phyloP scores from a whole-genome alignment of 139 green algal species.

The Chlorella sp. region DNA sequence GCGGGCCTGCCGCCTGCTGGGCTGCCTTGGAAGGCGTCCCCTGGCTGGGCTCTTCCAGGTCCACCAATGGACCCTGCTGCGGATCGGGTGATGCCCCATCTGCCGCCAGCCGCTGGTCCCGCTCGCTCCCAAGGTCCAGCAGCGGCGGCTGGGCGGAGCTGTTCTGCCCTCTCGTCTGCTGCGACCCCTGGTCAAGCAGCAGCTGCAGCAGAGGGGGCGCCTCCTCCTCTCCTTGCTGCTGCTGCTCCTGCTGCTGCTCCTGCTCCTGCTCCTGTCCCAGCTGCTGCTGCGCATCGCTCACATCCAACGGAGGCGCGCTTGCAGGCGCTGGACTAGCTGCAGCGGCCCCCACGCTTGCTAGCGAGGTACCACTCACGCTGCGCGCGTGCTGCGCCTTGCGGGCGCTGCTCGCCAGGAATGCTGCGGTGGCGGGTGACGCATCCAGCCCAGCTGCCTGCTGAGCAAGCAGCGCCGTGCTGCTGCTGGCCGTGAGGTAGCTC shows the following conservation, averaged over 20 bases:
- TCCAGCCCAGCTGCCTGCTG: neutral
- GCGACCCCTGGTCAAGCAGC: neutral
- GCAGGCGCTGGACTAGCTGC: neutral
- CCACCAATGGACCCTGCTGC: too few relatives aligned
- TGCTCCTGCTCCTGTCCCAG: neutral
- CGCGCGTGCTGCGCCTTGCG: neutral
- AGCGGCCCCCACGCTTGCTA: neutral
- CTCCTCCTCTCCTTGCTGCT: too few relatives aligned
- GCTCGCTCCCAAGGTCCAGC: neutral
- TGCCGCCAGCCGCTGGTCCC: neutral
- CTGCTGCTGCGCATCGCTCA: neutral
- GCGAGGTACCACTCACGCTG: neutral
- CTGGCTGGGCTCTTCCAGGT: too few relatives aligned
- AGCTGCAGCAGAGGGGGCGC: neutral
- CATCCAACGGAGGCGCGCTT: neutral
- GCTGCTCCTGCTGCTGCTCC: neutral
- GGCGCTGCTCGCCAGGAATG: neutral
- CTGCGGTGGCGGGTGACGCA: neutral
- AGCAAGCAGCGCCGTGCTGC: slow-evolving; percentile 19
- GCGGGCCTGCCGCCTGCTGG: slow-evolving; percentile 24
- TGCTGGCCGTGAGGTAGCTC: slow-evolving; percentile 28
- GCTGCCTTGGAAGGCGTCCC: too few relatives aligned
- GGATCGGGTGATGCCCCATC: slow-evolving; percentile 41
- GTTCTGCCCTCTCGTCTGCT: too few relatives aligned
- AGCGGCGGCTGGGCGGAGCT: neutral